Base-by-base conservation (phyloP, 2,329 filamentous ascomycete genomes). In the Colletotrichum sp. region DNA sequence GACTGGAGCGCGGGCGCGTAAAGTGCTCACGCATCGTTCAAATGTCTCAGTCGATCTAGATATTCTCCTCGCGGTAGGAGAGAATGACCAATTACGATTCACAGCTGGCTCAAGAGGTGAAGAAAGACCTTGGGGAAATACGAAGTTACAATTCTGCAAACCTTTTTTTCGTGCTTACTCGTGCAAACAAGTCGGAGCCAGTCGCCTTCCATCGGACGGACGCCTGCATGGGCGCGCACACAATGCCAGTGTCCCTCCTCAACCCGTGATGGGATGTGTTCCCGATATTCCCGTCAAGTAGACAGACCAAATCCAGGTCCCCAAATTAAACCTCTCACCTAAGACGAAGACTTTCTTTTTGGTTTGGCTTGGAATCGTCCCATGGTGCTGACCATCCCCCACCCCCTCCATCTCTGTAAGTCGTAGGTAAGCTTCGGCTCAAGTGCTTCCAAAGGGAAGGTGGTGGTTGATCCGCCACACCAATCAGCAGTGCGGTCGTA, bases 361-460 rank as follows among this genome's bases (percentile, higher is more conserved):
- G 28, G 18, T 21, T 21, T 62, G 28, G 28, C 18, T 34, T 21
- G 28, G 5, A 13, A 18, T 32, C 18, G 28, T 62, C 32, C 55
- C 21, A 15, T n/a, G 7, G 16, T 57, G 36, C 52, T 52, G 59
- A 44, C 49, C 18, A 49, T 49, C 72, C 28, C 28, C 34, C 30
- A 16, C 39, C 26, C 21, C 44, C 34, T 30, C 60, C 32, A 24
- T 10, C 12, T 30, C 39, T 26, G 13, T 60, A 32, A 34, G 15
- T 26, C 49, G 64, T 18, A 44, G 32, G 68, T 63, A 44, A 76
- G 73, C 73, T 73, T 73, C 73, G 70, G 73, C 44, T 36, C 32
- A 64, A 30, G 70, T 59, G 34, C 64, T 64, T 73, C 44, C 28
- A 73, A 73, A 49, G 44, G 73, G 63, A 76, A 72, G 73, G 73